Evolutionary conservation across 2,329 filamentous ascomycete species (phyloP).

Genomic region (Paraconiothyrium brasiliense): DNA sequence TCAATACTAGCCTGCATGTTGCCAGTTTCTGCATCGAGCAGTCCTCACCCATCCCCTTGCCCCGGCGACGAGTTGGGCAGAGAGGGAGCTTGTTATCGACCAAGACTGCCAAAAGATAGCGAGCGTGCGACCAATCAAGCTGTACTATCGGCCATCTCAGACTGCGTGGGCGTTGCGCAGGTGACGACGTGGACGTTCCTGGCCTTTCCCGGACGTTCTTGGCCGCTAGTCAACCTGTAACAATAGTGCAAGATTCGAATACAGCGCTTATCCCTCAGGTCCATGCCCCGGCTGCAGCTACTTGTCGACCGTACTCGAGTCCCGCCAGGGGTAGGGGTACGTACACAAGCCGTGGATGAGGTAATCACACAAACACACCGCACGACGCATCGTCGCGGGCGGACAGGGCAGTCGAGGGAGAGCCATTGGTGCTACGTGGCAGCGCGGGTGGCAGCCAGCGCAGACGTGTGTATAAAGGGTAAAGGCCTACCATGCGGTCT

Average conservation of each 20-base stretch:
- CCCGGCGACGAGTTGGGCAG: background rate
- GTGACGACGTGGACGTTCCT: conserved; percentile 3
- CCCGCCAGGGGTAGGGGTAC: background rate
- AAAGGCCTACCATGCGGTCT: background rate
- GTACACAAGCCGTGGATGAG: conserved; percentile 6
- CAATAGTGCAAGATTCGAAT: conserved; percentile 22
- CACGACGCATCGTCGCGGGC: conserved; percentile 2
- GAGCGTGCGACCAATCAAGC: background rate
- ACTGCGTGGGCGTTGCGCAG: conserved; percentile 16
- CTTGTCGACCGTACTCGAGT: background rate
- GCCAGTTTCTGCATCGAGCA: background rate
- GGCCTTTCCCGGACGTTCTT: conserved; percentile 9
- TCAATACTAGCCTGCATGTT: background rate
- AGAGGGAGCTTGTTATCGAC: too few relatives aligned
- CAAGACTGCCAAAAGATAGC: background rate
- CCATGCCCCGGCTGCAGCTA: conserved; percentile 6
- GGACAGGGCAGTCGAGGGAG: background rate
- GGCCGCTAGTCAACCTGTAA: conserved; percentile 28
- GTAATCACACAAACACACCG: conserved; percentile 4
- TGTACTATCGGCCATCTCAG: background rate
- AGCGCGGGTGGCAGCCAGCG: conserved; percentile 7
- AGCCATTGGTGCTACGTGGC: conserved; percentile 16
- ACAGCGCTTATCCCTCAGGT: conserved; percentile 19
- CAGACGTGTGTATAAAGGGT: conserved; percentile 1
- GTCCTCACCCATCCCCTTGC: too few relatives aligned